A percentile compares a stretch with the other conserved stretches of the same genome.
These are phyloP conservation scores for Hyphopichia khmerensis DNA, from an alignment of 1,139 yeast genomes.

Conservation along the genomic window DNA sequence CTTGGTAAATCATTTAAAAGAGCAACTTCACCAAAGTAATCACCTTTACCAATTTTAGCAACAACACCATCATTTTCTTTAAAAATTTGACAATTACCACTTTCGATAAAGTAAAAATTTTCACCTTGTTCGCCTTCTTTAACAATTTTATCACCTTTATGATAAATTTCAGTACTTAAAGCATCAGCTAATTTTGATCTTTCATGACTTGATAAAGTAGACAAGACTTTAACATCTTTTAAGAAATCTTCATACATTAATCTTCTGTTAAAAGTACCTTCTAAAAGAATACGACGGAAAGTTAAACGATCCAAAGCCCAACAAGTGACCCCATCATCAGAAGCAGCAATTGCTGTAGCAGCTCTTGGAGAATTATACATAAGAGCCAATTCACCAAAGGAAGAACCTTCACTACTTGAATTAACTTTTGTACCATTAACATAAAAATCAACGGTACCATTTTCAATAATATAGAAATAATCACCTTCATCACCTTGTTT, in stretches of 20 bases:
- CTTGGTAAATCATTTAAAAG: conserved; percentile 88
- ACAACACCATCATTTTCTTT: conserved; percentile 61
- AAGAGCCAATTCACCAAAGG: conserved; percentile 94
- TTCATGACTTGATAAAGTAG: conserved; percentile 72
- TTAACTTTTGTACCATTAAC: conserved; percentile 75
- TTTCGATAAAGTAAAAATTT: conserved; percentile 84
- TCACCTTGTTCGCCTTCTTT: conserved; percentile 91
- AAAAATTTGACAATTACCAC: conserved; percentile 78
- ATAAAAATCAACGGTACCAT: conserved; percentile 78
- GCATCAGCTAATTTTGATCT: conserved; percentile 95
- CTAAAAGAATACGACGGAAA: conserved; percentile 86
- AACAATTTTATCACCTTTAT: conserved; percentile 73
- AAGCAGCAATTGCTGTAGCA: conserved; percentile 82
- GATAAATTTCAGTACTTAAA: conserved; percentile 71
- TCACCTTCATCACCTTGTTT: conserved; percentile 97
- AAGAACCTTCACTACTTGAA: conserved; percentile 78
- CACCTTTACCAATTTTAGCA: conserved; percentile 69
- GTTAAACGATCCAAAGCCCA: conserved; percentile 96
- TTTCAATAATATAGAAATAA: conserved; percentile 84
- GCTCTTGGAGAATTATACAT: conserved; percentile 99
- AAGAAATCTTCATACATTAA: conserved; percentile 86
- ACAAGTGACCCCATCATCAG: conserved; percentile 59
- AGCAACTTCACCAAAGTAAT: conserved; percentile 96
- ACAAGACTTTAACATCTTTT: conserved; percentile 80
- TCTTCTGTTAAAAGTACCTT: conserved; percentile 88